Evolutionary conservation across 2,329 filamentous ascomycete species (phyloP).

Genomic region (Berkeleyomyces rouxiae): DNA sequence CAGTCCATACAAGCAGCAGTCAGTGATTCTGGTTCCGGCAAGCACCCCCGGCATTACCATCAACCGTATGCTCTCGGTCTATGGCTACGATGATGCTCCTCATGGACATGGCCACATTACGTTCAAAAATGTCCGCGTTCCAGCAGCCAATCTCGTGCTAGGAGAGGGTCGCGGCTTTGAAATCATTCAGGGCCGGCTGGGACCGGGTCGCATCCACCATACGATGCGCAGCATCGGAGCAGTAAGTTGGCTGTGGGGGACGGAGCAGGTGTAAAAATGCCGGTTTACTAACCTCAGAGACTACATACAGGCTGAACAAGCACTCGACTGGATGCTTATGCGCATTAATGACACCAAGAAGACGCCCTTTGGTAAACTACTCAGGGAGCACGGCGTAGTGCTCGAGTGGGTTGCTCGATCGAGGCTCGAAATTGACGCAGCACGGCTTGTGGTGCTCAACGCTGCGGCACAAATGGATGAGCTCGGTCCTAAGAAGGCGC

Average conservation of each 20-base stretch:
- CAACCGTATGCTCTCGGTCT: slow-evolving; percentile 82
- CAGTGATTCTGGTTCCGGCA: slow-evolving; percentile 75
- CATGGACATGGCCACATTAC: slow-evolving; percentile 89
- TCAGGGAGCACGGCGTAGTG: slow-evolving; percentile 83
- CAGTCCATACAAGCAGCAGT: slow-evolving; percentile 78
- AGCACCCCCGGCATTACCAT: slow-evolving; percentile 75
- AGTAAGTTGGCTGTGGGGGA: slow-evolving; percentile 25
- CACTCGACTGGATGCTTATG: slow-evolving; percentile 86
- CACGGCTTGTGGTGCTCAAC: slow-evolving; percentile 79
- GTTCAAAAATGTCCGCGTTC: slow-evolving; percentile 82
- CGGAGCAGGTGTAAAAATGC: neutral
- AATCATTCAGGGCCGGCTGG: slow-evolving; percentile 92
- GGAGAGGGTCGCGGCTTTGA: slow-evolving; percentile 92
- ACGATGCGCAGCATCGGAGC: slow-evolving; percentile 90
- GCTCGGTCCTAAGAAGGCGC: slow-evolving; percentile 69
- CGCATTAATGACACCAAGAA: slow-evolving; percentile 85
- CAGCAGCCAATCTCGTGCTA: slow-evolving; percentile 67
- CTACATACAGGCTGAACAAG: slow-evolving; percentile 51
- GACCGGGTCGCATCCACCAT: slow-evolving; percentile 92
- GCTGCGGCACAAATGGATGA: slow-evolving; percentile 91
- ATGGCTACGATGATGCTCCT: slow-evolving; percentile 95
- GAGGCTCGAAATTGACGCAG: slow-evolving; percentile 83
- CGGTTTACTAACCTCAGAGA: slow-evolving; percentile 1
- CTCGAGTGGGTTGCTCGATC: slow-evolving; percentile 88
- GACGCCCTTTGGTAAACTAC: slow-evolving; percentile 76